These are phyloP conservation scores for Cladobotryum mycophilum DNA, from an alignment of 2,329 filamentous ascomycete species.

Conservation along the genomic window DNA sequence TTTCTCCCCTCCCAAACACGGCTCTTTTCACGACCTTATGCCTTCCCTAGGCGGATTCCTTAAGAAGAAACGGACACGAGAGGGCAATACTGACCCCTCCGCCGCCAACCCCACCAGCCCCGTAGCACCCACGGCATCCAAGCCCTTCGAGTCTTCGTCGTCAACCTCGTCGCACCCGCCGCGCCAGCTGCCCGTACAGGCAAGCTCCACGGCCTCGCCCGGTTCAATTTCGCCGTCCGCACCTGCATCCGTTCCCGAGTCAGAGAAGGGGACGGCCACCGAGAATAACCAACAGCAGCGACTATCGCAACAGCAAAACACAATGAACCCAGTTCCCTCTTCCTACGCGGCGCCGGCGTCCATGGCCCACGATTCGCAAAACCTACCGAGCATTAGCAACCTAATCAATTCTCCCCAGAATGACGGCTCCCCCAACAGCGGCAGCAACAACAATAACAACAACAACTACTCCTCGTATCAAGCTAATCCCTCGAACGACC, in stretches of 20 bases:
- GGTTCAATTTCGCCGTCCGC: conserved; percentile 14
- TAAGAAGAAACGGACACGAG: conserved; percentile 98
- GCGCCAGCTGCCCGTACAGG: conserved; percentile 16
- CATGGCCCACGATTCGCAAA: conserved; percentile 50
- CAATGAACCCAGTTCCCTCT: conserved; percentile 23
- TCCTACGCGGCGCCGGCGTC: conserved; percentile 21
- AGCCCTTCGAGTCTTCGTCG: conserved; percentile 40
- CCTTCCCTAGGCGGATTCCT: conserved; percentile 91
- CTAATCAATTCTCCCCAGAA: conserved; percentile 58
- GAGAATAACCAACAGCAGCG: conserved; percentile 3
- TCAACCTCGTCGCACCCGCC: conserved; percentile 20
- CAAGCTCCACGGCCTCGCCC: conserved; percentile 10
- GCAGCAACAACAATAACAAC: background rate
- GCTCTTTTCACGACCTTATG: conserved; percentile 49
- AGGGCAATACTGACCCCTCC: conserved; percentile 67
- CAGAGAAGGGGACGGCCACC: background rate
- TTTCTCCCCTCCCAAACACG: conserved; percentile 1
- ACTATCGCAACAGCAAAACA: conserved; percentile 16
- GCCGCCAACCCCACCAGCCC: conserved; percentile 51
- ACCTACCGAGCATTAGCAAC: conserved; percentile 75
- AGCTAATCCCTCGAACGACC: conserved; percentile 11
- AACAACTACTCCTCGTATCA: conserved; percentile 9
- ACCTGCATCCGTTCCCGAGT: conserved; percentile 12
- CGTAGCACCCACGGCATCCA: conserved; percentile 39
- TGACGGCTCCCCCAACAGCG: conserved; percentile 32